Percentiles rank a stretch among this genome's conserved stretches.
Conservation (phyloP, 192 early-diverging fungal genomes). For the Linnemannia hyalina region DNA sequence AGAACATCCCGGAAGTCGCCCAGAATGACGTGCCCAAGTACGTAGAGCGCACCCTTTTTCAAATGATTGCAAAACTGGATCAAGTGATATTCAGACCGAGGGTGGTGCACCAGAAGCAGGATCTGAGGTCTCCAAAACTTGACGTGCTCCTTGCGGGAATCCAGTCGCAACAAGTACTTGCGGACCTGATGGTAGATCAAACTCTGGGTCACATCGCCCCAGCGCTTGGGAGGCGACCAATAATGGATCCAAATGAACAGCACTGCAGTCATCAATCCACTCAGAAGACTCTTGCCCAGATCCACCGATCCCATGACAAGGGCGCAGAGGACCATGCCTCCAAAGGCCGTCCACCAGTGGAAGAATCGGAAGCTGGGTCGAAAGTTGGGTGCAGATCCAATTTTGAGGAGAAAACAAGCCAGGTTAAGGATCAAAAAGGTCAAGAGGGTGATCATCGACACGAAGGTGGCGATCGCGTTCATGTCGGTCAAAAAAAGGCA, state of each 20-base stretch:
- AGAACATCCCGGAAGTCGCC: constrained; percentile 65
- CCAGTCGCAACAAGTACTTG: constrained; percentile 75
- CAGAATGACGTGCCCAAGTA: constrained; percentile 73
- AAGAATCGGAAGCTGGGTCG: constrained; percentile 78
- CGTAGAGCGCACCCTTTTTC: constrained; percentile 79
- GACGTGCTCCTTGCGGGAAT: constrained; percentile 74
- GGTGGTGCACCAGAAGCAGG: constrained; percentile 73
- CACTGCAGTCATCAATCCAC: constrained; percentile 62
- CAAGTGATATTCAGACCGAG: constrained; percentile 65
- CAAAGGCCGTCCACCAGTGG: constrained; percentile 71
- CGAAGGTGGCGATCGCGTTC: constrained; percentile 74
- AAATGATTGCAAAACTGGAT: constrained; percentile 77
- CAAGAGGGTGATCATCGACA: constrained; percentile 74
- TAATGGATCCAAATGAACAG: constrained; percentile 78
- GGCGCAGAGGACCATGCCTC: constrained; percentile 66
- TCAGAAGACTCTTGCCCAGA: constrained; percentile 59
- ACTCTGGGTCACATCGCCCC: constrained; percentile 79
- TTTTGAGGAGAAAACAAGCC: constrained; percentile 74
- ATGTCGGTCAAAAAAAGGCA: constrained; percentile 71
- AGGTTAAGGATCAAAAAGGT: constrained; percentile 75
- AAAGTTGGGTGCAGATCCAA: constrained; percentile 76
- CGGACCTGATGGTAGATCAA: constrained; percentile 82
- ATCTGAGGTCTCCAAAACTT: constrained; percentile 84
- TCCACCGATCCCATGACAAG: constrained; percentile 71
- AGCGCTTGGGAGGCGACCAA: constrained; percentile 73